A percentile compares a stretch with the other conserved stretches of the same genome.
phyloP scores from a whole-genome alignment of 257 asterid species.

The Cynanchum wilfordii region DNA sequence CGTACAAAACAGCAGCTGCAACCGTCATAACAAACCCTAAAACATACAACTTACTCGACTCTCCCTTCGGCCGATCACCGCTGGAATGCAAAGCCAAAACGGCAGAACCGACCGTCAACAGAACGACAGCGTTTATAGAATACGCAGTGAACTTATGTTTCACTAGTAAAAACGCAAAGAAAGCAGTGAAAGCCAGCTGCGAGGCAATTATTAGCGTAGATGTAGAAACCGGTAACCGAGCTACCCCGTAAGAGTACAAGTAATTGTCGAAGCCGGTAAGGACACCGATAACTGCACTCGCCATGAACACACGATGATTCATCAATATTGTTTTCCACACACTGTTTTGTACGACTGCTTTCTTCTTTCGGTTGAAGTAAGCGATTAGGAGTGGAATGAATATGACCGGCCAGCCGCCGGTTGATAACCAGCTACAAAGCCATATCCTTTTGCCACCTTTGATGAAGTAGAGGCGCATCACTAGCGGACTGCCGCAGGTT shows the following conservation, averaged over 20 bases:
- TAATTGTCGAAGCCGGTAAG: slow-evolving; percentile 11
- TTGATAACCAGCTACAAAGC: slow-evolving; percentile 14
- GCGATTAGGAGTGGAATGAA: slow-evolving; percentile 13
- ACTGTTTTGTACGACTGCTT: not conserved
- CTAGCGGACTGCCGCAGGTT: slow-evolving; percentile 20
- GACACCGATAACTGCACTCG: slow-evolving; percentile 8
- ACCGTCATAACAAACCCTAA: slow-evolving; percentile 21
- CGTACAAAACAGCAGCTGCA: slow-evolving; percentile 14
- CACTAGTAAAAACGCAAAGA: slow-evolving; percentile 22
- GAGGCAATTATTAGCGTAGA: not conserved
- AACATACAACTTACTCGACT: slow-evolving; percentile 8
- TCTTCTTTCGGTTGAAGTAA: slow-evolving; percentile 15
- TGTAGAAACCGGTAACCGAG: slow-evolving; percentile 24
- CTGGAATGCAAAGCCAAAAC: slow-evolving; percentile 16
- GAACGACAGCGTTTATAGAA: slow-evolving; percentile 14
- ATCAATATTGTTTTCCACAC: slow-evolving; percentile 12
- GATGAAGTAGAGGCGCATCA: slow-evolving; percentile 26
- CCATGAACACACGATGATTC: slow-evolving; percentile 1
- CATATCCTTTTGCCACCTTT: slow-evolving; percentile 23
- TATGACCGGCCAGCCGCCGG: slow-evolving; percentile 22
- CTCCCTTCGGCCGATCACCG: slow-evolving; percentile 24
- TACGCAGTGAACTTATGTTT: slow-evolving; percentile 24
- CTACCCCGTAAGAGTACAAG: slow-evolving; percentile 10
- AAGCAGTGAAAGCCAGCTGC: slow-evolving; percentile 22
- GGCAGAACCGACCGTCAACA: slow-evolving; percentile 19